phyloP scores from a whole-genome alignment of 371 early-diverging fungal genomes.

The Gilbertella persicaria region DNA sequence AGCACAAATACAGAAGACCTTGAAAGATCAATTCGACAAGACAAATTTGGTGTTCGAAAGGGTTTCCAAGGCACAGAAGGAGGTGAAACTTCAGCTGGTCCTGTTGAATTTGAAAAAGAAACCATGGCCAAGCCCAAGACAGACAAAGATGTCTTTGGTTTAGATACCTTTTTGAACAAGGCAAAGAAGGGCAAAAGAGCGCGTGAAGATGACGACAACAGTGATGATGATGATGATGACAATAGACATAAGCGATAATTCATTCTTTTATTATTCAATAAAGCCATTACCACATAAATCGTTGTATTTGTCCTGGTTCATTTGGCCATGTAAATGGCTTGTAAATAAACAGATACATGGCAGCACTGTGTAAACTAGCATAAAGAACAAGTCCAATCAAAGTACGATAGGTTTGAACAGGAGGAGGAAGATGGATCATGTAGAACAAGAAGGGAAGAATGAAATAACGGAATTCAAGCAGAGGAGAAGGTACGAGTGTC shows the following conservation, averaged over 20 bases:
- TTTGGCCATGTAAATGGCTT: slow-evolving; percentile 75
- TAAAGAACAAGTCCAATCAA: slow-evolving; percentile 36
- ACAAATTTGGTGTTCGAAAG: slow-evolving; percentile 65
- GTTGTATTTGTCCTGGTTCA: slow-evolving; percentile 66
- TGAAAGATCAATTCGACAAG: slow-evolving; percentile 67
- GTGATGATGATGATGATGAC: slow-evolving; percentile 25
- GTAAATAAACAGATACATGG: slow-evolving; percentile 71
- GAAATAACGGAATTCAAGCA: slow-evolving; percentile 95
- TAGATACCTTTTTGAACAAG: slow-evolving; percentile 63
- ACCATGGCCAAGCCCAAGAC: slow-evolving; percentile 29
- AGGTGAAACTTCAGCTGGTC: slow-evolving; percentile 63
- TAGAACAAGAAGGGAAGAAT: slow-evolving; percentile 82
- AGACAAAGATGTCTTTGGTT: slow-evolving; percentile 57
- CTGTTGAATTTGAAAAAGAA: slow-evolving; percentile 93
- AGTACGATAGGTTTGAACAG: slow-evolving; percentile 7
- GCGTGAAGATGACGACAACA: slow-evolving; percentile 20
- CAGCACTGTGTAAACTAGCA: slow-evolving; percentile 54
- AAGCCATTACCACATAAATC: slow-evolving; percentile 88
- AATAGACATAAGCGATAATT: slow-evolving; percentile 18
- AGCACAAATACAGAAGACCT: slow-evolving; percentile 73
- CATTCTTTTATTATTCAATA: not conserved
- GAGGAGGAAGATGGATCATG: slow-evolving; percentile 62
- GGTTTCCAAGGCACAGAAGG: slow-evolving; percentile 76
- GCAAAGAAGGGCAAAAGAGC: slow-evolving; percentile 48
- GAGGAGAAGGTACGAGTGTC: slow-evolving; percentile 86